Base-by-base conservation (phyloP, 306 rosid genomes). In the Pueraria montana region DNA sequence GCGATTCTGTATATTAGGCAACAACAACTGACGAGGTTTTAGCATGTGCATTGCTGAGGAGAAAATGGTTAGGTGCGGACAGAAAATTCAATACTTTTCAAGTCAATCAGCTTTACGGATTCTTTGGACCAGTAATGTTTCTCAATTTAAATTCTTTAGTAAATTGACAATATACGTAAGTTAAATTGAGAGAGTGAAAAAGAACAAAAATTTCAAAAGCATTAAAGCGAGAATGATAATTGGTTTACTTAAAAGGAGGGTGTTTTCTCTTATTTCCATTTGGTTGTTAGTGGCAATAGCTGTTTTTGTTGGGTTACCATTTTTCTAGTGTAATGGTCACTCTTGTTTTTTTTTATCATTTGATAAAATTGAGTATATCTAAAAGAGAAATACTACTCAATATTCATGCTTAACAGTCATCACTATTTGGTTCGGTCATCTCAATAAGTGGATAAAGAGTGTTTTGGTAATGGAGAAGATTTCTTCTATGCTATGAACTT, bases 11-110 rank as follows among this genome's bases (percentile, higher is more conserved):
- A 50, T 76, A 61, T 27, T 56, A 50, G 55, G 69, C 72, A 48
- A 6, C 82, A 10, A 48, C 17, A 78, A 56, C 43, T 14, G 67
- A 65, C 21, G 81, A 77, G 84, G 69, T 77, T 80, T 50, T 27
- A 3, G 36, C 72, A 49, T 8, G 11, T n/a, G 53, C 81, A 36
- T 49, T 80, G 59, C 66, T 42, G 52, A 12, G 62, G 61, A 82
- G 74, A 76, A 52, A 75, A 87, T 50, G 67, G 63, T 73, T 58
- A 63, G 48, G 40, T 2, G 74, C 0, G 56, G 53, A 48, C 43
- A 61, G 36, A 74, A 59, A 48, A 36, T 84, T 18, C 67, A 12
- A n/a, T 69, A 26, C 53, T 34, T 63, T 9, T 59, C 43, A 20
- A 61, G 72, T 81, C 55, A 72, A 17, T 48, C n/a, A 17, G 65